Conservation (phyloP, 164 flowering plant genomes). For the Annona squamosa region DNA sequence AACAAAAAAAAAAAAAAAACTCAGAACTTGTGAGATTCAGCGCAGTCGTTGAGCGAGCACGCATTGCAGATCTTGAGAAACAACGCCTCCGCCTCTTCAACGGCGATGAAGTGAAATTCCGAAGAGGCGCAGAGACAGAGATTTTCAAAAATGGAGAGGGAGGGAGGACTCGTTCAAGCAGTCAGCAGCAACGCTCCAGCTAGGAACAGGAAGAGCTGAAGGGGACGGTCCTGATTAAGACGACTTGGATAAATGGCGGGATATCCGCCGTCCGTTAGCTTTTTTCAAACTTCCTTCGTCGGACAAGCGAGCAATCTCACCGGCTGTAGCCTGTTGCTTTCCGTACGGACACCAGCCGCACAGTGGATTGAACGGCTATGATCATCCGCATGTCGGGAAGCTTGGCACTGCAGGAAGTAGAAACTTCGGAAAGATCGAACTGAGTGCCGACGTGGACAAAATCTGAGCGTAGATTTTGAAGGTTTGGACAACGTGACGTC, state of each 20-base stretch:
- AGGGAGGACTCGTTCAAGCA: slow-evolving; percentile 4
- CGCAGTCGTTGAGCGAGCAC: not conserved
- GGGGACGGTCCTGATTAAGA: not conserved
- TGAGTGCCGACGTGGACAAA: too few relatives aligned
- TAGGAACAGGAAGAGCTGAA: not conserved
- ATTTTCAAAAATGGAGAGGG: not conserved
- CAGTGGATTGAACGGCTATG: too few relatives aligned
- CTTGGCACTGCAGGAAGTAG: too few relatives aligned
- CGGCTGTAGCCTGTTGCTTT: not conserved
- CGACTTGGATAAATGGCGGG: not conserved
- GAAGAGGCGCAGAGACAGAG: not conserved
- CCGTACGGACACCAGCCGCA: not conserved
- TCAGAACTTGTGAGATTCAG: not conserved
- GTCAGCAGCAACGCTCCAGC: not conserved
- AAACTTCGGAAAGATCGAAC: too few relatives aligned
- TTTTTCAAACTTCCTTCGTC: not conserved
- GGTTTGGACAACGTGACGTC: too few relatives aligned
- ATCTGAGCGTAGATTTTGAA: too few relatives aligned
- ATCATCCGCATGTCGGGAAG: too few relatives aligned
- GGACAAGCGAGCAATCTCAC: not conserved
- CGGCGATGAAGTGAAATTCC: not conserved
- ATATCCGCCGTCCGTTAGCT: slow-evolving; percentile 3
- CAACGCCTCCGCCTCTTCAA: not conserved
- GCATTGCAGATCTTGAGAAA: slow-evolving; percentile 1
- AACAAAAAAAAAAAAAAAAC: not conserved